phyloP scores from a whole-genome alignment of 2,329 filamentous ascomycete species.

The Cladosporium colombiae region DNA sequence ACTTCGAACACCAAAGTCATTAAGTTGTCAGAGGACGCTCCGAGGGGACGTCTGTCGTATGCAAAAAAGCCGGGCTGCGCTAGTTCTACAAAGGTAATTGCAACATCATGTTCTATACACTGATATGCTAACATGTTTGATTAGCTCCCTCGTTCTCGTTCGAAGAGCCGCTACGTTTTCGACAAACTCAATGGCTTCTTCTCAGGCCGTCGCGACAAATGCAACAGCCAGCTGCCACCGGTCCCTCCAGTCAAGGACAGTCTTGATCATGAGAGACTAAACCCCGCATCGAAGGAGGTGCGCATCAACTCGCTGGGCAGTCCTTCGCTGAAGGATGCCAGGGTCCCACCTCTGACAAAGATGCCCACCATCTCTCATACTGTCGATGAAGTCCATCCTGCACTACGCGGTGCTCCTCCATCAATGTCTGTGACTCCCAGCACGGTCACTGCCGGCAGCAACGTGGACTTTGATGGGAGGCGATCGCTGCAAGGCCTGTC shows the following conservation, averaged over 20 bases:
- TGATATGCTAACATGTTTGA: not conserved
- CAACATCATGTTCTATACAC: not conserved
- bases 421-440: constrained; percentile 1
- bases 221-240: constrained; percentile 19
- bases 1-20: constrained; percentile 12
- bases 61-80: not conserved
- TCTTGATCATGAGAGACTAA: not conserved
- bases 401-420: constrained; percentile 9
- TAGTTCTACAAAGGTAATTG: not conserved
- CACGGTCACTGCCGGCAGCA: not conserved
- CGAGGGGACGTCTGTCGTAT: not conserved
- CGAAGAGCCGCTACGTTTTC: constrained; percentile 32
- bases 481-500: constrained; percentile 16
- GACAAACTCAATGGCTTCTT: constrained; percentile 36
- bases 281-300: not conserved
- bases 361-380: constrained; percentile 21
- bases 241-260: constrained; percentile 19
- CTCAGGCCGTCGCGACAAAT: constrained; percentile 31
- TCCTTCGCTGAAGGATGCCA: not conserved
- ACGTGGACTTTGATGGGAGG: constrained; percentile 15
- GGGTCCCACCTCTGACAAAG: constrained; percentile 9
- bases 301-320: constrained; percentile 8
- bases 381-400: constrained; percentile 18
- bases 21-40: not conserved
- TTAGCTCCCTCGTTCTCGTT: constrained; percentile 27